phyloP scores from a whole-genome alignment of 495 filamentous ascomycete genomes.

The Schizothecium vesticola region DNA sequence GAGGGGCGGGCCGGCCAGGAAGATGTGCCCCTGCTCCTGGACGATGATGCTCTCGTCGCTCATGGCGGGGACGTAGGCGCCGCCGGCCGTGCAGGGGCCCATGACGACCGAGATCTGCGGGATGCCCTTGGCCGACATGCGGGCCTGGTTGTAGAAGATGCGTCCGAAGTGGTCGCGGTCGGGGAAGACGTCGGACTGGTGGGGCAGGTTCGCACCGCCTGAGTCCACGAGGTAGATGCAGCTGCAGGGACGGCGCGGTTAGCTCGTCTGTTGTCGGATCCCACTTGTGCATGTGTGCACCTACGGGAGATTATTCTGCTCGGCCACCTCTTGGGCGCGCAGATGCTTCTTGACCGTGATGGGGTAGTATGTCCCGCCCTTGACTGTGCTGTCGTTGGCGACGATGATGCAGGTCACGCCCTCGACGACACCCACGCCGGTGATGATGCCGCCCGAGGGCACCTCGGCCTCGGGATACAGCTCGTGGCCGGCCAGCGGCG shows the following conservation, averaged over 20 bases:
- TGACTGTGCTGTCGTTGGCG: constrained; percentile 96
- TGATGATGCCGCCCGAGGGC: constrained; percentile 81
- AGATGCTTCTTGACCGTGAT: constrained; percentile 98
- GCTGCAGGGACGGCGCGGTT: constrained; percentile 21
- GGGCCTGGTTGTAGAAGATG: constrained; percentile 98
- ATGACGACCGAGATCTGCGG: constrained; percentile 95
- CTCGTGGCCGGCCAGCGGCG: constrained; percentile 77
- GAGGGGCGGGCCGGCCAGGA: constrained; percentile 89
- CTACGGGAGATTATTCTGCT: constrained; percentile 69
- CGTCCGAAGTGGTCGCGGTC: constrained; percentile 93
- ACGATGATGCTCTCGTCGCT: constrained; percentile 97
- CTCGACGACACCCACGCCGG: constrained; percentile 83
- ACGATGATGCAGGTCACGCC: constrained; percentile 92
- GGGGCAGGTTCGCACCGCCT: constrained; percentile 90
- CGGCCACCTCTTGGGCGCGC: constrained; percentile 83
- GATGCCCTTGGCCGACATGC: constrained; percentile 78
- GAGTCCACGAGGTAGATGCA: constrained; percentile 98
- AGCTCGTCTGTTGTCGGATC: constrained; percentile 1
- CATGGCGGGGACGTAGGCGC: constrained; percentile 96
- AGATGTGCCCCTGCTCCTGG: constrained; percentile 89
- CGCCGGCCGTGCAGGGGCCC: constrained; percentile 95
- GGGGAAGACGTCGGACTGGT: constrained; percentile 95
- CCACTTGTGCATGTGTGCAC: constrained; percentile 12
- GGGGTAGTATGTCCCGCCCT: constrained; percentile 98
- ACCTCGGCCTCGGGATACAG: constrained; percentile 73